Conservation (phyloP, 306 rosid species). For the Gastrolobium villosum region DNA sequence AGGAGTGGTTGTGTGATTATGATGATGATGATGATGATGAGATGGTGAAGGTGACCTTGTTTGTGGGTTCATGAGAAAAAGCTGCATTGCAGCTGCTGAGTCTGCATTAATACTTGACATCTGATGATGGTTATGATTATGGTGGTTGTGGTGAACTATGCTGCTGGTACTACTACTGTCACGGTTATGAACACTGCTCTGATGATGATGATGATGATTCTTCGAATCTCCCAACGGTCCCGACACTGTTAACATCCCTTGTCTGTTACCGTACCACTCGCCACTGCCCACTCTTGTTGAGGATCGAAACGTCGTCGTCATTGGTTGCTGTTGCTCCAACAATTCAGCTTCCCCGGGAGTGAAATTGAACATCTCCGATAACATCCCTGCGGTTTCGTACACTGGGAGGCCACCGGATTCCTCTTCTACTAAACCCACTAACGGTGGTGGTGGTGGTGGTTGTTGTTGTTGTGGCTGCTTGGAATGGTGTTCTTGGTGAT, state of each 20-base stretch:
- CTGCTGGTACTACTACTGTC: conserved; percentile 43
- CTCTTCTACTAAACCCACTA: conserved; percentile 73
- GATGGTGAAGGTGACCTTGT: conserved; percentile 84
- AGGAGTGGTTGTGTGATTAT: neutral
- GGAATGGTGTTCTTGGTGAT: conserved; percentile 57
- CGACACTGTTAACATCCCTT: conserved; percentile 55
- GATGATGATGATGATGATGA: conserved; percentile 51
- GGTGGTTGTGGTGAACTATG: conserved; percentile 37
- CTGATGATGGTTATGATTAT: conserved; percentile 61
- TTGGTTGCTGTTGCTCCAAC: conserved; percentile 65
- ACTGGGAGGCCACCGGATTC: conserved; percentile 68
- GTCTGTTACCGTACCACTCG: conserved; percentile 86
- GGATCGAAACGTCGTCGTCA: conserved; percentile 55
- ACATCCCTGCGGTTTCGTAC: conserved; percentile 83
- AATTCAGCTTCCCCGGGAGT: conserved; percentile 60
- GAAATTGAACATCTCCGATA: conserved; percentile 94
- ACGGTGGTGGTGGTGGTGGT: conserved; percentile 53
- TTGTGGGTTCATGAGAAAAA: conserved; percentile 90
- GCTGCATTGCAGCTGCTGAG: conserved; percentile 98
- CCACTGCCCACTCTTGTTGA: conserved; percentile 40
- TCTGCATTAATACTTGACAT: conserved; percentile 81
- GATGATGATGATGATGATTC: conserved; percentile 48
- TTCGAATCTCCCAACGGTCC: conserved; percentile 64
- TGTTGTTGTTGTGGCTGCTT: conserved; percentile 73
- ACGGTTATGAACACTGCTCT: conserved; percentile 52